Percentiles rank a stretch among this genome's conserved stretches.
Evolutionary conservation across 306 rosid genomes (phyloP).

Genomic region (Astragalus membranaceus): DNA sequence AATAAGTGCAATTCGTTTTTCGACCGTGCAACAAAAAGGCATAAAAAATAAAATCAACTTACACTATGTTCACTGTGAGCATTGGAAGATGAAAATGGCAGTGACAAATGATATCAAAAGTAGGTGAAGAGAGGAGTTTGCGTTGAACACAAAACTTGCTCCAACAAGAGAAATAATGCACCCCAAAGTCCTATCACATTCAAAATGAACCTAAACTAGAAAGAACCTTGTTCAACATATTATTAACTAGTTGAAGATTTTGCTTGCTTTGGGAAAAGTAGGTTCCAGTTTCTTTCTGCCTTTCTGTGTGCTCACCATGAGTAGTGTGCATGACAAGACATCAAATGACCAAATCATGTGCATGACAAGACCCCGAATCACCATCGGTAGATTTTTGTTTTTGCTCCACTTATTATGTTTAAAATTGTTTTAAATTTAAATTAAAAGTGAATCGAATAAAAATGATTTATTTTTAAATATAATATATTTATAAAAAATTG

Average conservation of each 20-base stretch:
- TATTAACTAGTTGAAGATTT: background rate
- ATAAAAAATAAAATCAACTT: background rate
- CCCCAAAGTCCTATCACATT: conserved; percentile 28
- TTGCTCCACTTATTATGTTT: too few species aligned
- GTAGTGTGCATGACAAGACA: conserved; percentile 29
- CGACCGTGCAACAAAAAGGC: conserved; percentile 18
- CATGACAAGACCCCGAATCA: too few species aligned
- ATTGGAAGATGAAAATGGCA: conserved; percentile 12
- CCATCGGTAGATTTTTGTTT: background rate
- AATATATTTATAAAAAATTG: too few species aligned
- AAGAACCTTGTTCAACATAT: background rate
- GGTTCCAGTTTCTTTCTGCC: conserved; percentile 12
- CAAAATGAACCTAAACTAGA: conserved; percentile 22
- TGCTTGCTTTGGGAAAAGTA: conserved; percentile 19
- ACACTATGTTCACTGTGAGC: background rate
- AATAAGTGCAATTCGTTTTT: background rate
- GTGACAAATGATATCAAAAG: conserved; percentile 10
- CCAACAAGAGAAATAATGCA: conserved; percentile 7
- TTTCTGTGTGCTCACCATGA: conserved; percentile 24
- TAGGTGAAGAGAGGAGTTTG: conserved; percentile 16
- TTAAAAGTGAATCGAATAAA: too few species aligned
- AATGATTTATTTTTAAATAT: too few species aligned
- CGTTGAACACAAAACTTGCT: conserved; percentile 1
- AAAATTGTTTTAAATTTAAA: too few species aligned
- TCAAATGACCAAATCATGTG: background rate